Conservation (phyloP, 2,329 filamentous ascomycete species). For the Cytospora paraplurivora region DNA sequence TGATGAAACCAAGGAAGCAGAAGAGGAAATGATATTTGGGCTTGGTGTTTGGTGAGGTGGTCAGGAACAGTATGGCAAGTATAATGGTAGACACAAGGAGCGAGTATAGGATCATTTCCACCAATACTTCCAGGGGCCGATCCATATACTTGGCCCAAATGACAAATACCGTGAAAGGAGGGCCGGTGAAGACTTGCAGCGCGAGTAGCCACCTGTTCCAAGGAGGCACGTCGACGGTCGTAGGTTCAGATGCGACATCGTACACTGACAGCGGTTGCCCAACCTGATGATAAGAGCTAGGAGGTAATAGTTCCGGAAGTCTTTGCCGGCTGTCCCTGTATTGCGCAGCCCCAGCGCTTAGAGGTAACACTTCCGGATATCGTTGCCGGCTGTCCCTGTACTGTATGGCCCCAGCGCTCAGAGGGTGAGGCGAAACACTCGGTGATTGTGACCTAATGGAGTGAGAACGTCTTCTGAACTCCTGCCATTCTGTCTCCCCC, state of each 20-base stretch:
- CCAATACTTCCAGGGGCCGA: conserved; percentile 52
- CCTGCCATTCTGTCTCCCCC: conserved; percentile 60
- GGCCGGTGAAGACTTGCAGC: conserved; percentile 83
- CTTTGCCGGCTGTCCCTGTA: conserved; percentile 16
- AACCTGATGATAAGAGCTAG: conserved; percentile 20
- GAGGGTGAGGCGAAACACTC: conserved; percentile 22
- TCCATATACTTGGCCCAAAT: conserved; percentile 69
- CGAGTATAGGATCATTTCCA: conserved; percentile 62
- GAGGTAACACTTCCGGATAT: conserved; percentile 20
- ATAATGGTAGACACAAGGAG: conserved; percentile 69
- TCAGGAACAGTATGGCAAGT: conserved; percentile 66
- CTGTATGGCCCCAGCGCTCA: conserved; percentile 11
- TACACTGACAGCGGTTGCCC: conserved; percentile 26
- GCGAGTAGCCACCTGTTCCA: conserved; percentile 94
- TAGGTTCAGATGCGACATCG: conserved; percentile 22
- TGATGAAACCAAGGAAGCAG: conserved; percentile 87
- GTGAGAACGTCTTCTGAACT: conserved; percentile 54
- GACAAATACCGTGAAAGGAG: conserved; percentile 77
- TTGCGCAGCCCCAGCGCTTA: conserved; percentile 2
- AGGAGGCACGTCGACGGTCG: conserved; percentile 45
- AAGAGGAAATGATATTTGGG: conserved; percentile 76
- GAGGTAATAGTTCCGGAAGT: conserved; percentile 20
- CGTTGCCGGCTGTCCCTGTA: conserved; percentile 16
- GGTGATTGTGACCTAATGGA: conserved; percentile 35
- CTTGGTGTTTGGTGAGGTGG: conserved; percentile 67